Conservation (phyloP, 1,284 basidiomycete species). For the Gastroboletus turbinatus region DNA sequence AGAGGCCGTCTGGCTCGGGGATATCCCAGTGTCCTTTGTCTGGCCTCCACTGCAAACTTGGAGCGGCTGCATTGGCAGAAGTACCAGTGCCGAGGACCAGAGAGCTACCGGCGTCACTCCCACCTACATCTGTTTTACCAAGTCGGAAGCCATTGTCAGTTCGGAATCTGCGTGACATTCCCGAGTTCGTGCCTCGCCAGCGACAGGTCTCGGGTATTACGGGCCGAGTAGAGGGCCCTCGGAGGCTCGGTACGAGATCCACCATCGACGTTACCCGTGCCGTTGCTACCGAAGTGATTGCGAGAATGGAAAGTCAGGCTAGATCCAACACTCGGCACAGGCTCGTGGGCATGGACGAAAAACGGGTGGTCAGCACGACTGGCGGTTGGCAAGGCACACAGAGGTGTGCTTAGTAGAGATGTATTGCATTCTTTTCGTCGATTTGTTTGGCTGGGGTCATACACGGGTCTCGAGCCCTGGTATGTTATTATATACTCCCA, state of each 20-base stretch:
- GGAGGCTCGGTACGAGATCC: neutral
- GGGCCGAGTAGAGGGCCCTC: neutral
- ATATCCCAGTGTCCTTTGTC: conserved; percentile 45
- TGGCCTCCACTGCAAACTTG: conserved; percentile 30
- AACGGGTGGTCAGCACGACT: neutral
- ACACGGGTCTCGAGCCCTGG: neutral
- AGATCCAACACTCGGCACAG: conserved; percentile 5
- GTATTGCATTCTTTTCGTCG: conserved; percentile 7
- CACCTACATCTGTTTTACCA: neutral
- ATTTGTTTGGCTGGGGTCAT: conserved; percentile 18
- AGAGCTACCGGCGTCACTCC: neutral
- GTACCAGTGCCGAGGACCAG: neutral
- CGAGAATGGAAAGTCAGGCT: conserved; percentile 25
- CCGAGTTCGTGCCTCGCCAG: conserved; percentile 32
- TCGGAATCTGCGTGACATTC: conserved; percentile 22
- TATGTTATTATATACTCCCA: neutral
- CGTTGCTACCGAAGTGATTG: conserved; percentile 24
- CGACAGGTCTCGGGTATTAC: neutral
- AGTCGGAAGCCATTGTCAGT: neutral
- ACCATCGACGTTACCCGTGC: conserved; percentile 7
- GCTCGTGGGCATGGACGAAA: neutral
- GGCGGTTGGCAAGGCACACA: conserved; percentile 2
- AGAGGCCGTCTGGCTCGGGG: conserved; percentile 25
- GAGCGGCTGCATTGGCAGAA: neutral
- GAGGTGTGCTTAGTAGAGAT: conserved; percentile 5